phyloP scores from a whole-genome alignment of 192 early-diverging fungal genomes.

The Coemansia sp. region DNA sequence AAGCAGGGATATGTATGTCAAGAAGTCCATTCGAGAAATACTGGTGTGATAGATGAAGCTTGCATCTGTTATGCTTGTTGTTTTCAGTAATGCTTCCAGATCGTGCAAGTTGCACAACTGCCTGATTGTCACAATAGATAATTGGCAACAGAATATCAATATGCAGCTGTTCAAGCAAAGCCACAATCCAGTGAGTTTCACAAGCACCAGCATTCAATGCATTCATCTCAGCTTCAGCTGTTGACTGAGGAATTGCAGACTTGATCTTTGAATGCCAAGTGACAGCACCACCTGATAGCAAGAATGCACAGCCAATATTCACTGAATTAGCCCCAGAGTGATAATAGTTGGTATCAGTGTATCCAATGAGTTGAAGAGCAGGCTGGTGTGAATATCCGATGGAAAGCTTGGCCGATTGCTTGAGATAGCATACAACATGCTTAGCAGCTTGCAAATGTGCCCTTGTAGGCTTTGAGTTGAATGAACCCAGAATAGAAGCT shows the following conservation, averaged over 20 bases:
- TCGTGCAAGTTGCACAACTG: neutral
- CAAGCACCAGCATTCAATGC: conserved; percentile 12
- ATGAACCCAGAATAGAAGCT: neutral
- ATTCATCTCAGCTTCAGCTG: conserved; percentile 10
- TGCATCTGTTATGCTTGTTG: conserved; percentile 4
- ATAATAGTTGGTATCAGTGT: conserved; percentile 3
- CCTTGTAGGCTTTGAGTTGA: neutral
- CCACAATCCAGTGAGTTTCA: neutral
- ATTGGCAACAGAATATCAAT: neutral
- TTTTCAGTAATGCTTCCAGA: conserved; percentile 4
- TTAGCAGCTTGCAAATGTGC: neutral
- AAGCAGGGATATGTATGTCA: neutral
- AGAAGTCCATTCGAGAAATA: neutral
- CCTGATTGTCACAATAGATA: neutral
- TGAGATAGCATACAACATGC: neutral
- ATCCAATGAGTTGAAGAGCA: neutral
- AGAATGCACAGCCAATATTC: conserved; percentile 2
- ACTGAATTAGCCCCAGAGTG: conserved; percentile 6
- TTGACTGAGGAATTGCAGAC: conserved; percentile 10
- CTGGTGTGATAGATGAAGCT: neutral
- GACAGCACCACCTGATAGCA: conserved; percentile 7
- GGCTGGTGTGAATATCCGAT: neutral
- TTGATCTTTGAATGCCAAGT: conserved; percentile 16
- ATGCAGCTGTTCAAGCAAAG: neutral
- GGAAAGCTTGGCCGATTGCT: neutral